Base-by-base conservation (phyloP, 768 basidiomycete species). In the Panus rudis region DNA sequence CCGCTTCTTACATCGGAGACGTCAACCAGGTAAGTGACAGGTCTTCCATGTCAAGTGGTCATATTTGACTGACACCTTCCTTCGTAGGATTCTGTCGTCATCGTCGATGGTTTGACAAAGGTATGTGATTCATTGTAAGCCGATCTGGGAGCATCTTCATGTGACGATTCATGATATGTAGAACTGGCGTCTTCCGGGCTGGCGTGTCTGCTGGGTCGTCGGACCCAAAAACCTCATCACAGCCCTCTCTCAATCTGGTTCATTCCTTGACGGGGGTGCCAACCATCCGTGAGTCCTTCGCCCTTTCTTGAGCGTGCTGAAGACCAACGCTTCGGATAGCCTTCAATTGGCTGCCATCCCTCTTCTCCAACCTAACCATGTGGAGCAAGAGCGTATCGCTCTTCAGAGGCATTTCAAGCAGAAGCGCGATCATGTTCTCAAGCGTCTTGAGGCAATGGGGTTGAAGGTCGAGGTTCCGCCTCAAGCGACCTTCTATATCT, bases 141-240 rank as follows among this genome's bases (percentile, higher is more conserved):
- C 28, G 28, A 30, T 10, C n/a, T n/a, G n/a, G n/a, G n/a, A n/a
- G 16, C 11, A 12, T n/a, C 17, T 17, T 10, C 34, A 23, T 25
- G 25, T 30, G 10, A 28, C 22, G 3, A 26, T 11, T 38, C 20
- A 32, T 37, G 8, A 25, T 17, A 20, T 6, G 4, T 63, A 96
- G 85, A 92, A 92, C 63, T 94, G 87, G 84, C 81, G 92, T 54
- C 79, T 93, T 43, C 92, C 92, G 7, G 93, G 93, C 26, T 97
- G 91, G 91, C 77, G 93, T 51, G 70, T 92, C 30, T 93, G 90
- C 66, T 91, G 87, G 92, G 91, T 96, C 24, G 59, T 94, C 17
- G 92, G 91, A 1, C 93, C 92, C 13, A 91, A 85, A 65, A 85
- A 88, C 59, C 60, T 96, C 34, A 72, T 96, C 51, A 81, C 83